phyloP scores from a whole-genome alignment of 2,329 filamentous ascomycete genomes.

The Penicillium thymicola region DNA sequence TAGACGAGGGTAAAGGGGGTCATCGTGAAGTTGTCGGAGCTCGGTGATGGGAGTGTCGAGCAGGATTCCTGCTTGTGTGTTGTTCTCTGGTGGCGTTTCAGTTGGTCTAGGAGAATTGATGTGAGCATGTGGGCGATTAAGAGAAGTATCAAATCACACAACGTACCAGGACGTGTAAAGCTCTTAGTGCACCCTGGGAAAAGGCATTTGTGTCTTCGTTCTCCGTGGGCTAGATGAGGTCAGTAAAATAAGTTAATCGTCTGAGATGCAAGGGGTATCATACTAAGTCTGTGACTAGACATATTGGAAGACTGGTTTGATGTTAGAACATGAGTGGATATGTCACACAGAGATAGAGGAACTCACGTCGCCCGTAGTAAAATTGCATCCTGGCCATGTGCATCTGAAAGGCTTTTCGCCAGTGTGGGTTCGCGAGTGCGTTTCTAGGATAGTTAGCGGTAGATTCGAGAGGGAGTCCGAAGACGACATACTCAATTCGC shows the following conservation, averaged over 20 bases:
- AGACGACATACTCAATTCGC: slow-evolving; percentile 39
- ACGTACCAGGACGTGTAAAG: slow-evolving; percentile 44
- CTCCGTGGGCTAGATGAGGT: slow-evolving; percentile 35
- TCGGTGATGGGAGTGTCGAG: slow-evolving; percentile 22
- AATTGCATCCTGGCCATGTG: slow-evolving; percentile 42
- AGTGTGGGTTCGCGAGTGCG: slow-evolving; percentile 43
- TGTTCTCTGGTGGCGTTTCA: slow-evolving; percentile 40
- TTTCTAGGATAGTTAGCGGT: slow-evolving; percentile 36
- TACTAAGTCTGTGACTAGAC: slow-evolving; percentile 46
- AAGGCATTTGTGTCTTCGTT: slow-evolving; percentile 42
- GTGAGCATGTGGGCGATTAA: neutral
- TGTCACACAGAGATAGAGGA: neutral
- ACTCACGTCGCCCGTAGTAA: slow-evolving; percentile 44
- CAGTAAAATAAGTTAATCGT: slow-evolving; percentile 5
- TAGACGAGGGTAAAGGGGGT: slow-evolving; percentile 16
- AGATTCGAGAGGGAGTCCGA: neutral
- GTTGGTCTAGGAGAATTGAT: slow-evolving; percentile 31
- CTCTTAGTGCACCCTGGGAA: slow-evolving; percentile 42
- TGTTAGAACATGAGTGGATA: neutral
- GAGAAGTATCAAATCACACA: too few species aligned
- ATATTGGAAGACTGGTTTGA: slow-evolving; percentile 42
- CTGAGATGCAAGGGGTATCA: slow-evolving; percentile 6
- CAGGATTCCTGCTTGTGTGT: slow-evolving; percentile 34
- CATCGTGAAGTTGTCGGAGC: slow-evolving; percentile 23
- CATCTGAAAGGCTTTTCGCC: slow-evolving; percentile 46